Conservation (phyloP, 352 stramenopile genomes). For the Pythium coloratum region DNA sequence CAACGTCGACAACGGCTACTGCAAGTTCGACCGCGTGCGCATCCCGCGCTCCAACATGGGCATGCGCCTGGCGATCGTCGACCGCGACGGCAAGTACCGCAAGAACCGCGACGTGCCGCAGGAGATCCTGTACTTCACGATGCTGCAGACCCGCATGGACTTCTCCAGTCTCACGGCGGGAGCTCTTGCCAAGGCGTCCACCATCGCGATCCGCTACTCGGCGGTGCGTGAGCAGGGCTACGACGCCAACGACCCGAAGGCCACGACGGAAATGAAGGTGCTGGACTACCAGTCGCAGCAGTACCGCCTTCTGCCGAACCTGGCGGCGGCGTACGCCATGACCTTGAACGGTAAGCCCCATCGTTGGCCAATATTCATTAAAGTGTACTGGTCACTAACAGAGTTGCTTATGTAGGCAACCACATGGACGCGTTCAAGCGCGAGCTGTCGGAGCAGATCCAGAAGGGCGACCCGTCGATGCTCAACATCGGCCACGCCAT, state of each 20-base stretch:
- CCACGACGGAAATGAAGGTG: conserved; percentile 83
- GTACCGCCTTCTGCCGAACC: conserved; percentile 91
- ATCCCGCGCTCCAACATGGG: conserved; percentile 73
- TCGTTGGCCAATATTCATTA: not conserved
- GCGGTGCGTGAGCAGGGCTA: conserved; percentile 90
- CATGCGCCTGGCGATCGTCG: conserved; percentile 60
- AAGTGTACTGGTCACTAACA: not conserved
- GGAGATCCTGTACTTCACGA: conserved; percentile 76
- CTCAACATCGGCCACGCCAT: conserved; percentile 57
- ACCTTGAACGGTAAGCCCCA: conserved; percentile 49
- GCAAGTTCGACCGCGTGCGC: conserved; percentile 50
- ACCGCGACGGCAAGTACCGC: conserved; percentile 53
- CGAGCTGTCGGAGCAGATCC: conserved; percentile 44
- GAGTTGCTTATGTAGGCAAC: conserved; percentile 32
- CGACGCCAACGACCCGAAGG: conserved; percentile 49
- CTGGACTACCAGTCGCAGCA: conserved; percentile 96
- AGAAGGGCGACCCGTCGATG: conserved; percentile 39
- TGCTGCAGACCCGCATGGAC: conserved; percentile 75
- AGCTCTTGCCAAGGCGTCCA: conserved; percentile 85
- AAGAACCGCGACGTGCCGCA: conserved; percentile 51
- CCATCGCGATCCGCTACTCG: conserved; percentile 94
- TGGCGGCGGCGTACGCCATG: conserved; percentile 92
- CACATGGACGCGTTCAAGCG: conserved; percentile 51
- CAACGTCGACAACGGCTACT: conserved; percentile 73
- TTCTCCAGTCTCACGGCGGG: conserved; percentile 53